phyloP scores from a whole-genome alignment of 192 early-diverging fungal genomes.

The Allomyces javanicus region DNA sequence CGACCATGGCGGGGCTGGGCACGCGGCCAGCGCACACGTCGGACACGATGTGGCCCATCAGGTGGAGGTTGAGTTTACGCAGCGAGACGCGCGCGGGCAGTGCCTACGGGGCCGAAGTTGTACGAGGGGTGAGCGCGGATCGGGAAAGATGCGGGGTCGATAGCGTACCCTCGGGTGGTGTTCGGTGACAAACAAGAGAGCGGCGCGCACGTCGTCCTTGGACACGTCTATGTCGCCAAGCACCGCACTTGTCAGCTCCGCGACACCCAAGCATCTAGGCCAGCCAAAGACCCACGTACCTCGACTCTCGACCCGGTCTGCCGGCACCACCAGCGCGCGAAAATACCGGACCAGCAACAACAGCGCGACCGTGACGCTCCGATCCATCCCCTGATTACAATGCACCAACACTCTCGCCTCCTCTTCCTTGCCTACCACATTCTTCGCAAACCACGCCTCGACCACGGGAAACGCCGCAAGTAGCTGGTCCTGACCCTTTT shows the following conservation, averaged over 20 bases:
- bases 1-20: no score
- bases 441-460: not conserved
- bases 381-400: not conserved
- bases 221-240: not conserved
- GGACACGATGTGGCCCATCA: no score
- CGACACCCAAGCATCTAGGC: not conserved
- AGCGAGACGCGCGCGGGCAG: no score
- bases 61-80: no score
- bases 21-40: no score
- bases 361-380: not conserved
- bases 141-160: no score
- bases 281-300: not conserved
- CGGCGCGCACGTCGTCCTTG: not conserved
- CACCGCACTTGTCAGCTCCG: not conserved
- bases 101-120: no score
- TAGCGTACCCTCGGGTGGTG: no score
- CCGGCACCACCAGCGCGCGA: not conserved
- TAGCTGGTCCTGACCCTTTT: not conserved
- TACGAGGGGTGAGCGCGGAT: no score
- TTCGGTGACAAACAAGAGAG: no score
- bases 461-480: not conserved
- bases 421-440: not conserved
- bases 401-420: not conserved
- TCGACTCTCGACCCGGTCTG: not conserved
- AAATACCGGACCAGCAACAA: no score